A percentile compares a stretch with the other conserved stretches of the same genome.
phyloP scores from a whole-genome alignment of 2,329 filamentous ascomycete species.

The Verticillium nubilum region DNA sequence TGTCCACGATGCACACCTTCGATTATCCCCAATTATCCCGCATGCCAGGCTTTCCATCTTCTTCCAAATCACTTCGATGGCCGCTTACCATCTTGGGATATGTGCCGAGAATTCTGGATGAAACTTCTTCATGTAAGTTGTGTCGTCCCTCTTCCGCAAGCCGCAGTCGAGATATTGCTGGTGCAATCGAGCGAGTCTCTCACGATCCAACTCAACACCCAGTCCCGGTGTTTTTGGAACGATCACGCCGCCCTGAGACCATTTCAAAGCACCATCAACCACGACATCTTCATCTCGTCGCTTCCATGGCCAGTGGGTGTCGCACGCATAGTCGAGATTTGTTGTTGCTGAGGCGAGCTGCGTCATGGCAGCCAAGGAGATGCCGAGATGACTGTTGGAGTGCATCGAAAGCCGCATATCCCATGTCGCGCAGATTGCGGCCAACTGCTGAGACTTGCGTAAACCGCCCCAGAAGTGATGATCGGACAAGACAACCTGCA shows the following conservation, averaged over 20 bases:
- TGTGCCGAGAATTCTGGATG: constrained; percentile 25
- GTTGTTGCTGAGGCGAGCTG: constrained; percentile 33
- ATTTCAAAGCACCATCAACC: constrained; percentile 27
- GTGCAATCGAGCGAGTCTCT: constrained; percentile 26
- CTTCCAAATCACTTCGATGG: too few relatives aligned
- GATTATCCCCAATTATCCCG: too few relatives aligned
- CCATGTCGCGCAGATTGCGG: constrained; percentile 31
- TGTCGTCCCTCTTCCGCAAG: constrained; percentile 28
- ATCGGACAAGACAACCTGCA: constrained; percentile 34
- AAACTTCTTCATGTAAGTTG: constrained; percentile 28
- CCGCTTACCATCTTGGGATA: constrained; percentile 27
- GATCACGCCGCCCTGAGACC: constrained; percentile 26
- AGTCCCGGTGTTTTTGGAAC: constrained; percentile 29
- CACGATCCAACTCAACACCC: constrained; percentile 30
- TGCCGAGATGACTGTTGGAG: constrained; percentile 36
- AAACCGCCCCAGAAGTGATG: constrained; percentile 39
- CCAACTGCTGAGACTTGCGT: constrained; percentile 31
- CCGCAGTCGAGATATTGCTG: constrained; percentile 32
- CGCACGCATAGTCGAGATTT: constrained; percentile 36
- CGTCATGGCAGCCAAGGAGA: constrained; percentile 36
- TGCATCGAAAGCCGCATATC: constrained; percentile 35
- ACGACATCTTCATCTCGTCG: constrained; percentile 34
- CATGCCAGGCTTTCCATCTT: too few relatives aligned
- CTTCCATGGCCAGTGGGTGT: constrained; percentile 40
- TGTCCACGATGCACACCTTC: too few relatives aligned